Evolutionary conservation across 179 eudicot genomes (phyloP), one percentile per base, ranked within the genome.

Genomic region (Carnegiea gigantea): DNA sequence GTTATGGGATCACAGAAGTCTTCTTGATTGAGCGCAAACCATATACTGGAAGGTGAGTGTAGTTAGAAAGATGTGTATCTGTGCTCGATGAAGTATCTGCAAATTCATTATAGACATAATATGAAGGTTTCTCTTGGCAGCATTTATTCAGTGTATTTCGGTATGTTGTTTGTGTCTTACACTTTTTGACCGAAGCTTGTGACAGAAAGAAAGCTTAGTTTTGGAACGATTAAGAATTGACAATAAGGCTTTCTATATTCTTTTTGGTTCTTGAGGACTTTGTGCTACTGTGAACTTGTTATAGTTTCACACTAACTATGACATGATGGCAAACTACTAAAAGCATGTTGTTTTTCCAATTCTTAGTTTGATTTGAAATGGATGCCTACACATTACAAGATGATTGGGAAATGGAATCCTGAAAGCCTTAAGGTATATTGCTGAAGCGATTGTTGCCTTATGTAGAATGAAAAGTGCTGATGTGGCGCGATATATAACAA

Each of bases 221-320:
- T 86, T 94, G 86, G 97, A 92, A 86, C 92, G 99, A 33, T 86
- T 96, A 86, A 93, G 98, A 91, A 92, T 96, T 71, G 99, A 96
- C 89, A 94, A 98, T 94, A 92, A 92, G 97, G 75, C 77, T 82
- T 81, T 78, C 75, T 75, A 59, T 62, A 76, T 62, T 81, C 81
- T 62, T 73, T 76, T 78, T 85, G 28, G 49, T 60, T 71, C 28
- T 72, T 80, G 70, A 36, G 70, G 23, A 20, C 74, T 77, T 70
- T 30, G 57, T n/a, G 60, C 26, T 33, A 2, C 36, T 33, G 36
- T 33, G 77, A 54, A 53, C 24, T 24, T 68, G 36, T 5, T 51
- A 24, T 76, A 2, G 70, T 1, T 64, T 24, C 36, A 33, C 3
- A 33, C 36, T 33, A 2, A 33, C 36, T 33, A 3, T 33, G 36